Base-by-base conservation (phyloP, 2,329 filamentous ascomycete genomes). In the Hortaea sp. region DNA sequence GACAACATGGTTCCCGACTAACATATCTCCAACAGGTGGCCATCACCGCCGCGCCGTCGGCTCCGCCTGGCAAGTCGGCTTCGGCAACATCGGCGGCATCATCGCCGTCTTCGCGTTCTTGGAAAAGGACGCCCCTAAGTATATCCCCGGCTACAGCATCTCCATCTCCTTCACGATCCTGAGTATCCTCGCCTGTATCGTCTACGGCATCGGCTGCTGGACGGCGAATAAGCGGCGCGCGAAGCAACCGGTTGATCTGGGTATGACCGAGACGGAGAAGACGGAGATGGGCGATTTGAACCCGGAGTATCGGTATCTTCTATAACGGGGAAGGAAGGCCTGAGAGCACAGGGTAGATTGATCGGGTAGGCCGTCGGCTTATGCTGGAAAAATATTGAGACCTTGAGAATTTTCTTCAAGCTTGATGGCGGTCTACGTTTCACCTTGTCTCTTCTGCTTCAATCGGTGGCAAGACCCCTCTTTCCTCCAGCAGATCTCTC, bases 121-220 rank as follows among this genome's bases (percentile, higher is more conserved):
- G 43, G 57, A 60, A 5, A 66, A 66, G 44, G 87, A 95, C 61
- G 76, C 77, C 1, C 86, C 85, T 0, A 58, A 65, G 20, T 94
- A 83, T 64, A 76, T 70, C 5, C 79, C 75, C 1, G 89, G 88
- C 0, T 94, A 92, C 66, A 76, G 75, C 45, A 88, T 95, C 52
- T 84, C 80, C 59, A 73, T 94, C 5, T 79, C 74, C 0, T 94
- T 94, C 58, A 76, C 82, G 6, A 75, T 78, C 43, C 61, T 95
- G 29, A 83, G 81, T 44, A 79, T 77, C 11, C 54, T 82, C 3
- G 72, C 77, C 7, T 84, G 79, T 55, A 62, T 69, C 11, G 46
- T 73, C 0, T 90, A 90, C 59, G 77, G 74, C 1, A 52, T 74
- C 4, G 74, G 73, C 1, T 80, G 84, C 49, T 66, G 65, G 53